These are phyloP conservation scores for Lasiodiplodia citricola DNA, from an alignment of 2,329 filamentous ascomycete genomes.

Conservation along the genomic window DNA sequence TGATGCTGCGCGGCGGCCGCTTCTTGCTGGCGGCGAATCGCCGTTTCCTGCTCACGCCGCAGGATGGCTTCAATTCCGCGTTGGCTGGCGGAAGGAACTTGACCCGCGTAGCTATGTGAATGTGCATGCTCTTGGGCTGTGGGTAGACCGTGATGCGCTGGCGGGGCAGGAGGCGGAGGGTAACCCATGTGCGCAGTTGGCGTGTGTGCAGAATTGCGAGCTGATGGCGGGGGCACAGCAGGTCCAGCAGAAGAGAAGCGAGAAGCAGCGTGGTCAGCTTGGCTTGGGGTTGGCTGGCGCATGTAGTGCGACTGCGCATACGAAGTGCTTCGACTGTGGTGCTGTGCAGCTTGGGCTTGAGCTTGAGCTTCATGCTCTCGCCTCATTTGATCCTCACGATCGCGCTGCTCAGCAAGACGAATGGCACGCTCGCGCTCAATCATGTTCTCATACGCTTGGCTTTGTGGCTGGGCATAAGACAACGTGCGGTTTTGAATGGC, in stretches of 20 bases:
- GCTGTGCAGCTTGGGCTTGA: conserved; percentile 15
- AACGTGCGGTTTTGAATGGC: conserved; percentile 17
- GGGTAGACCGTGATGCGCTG: conserved; percentile 15
- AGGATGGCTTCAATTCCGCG: conserved; percentile 21
- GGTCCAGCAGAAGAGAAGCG: conserved; percentile 20
- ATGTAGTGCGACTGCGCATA: conserved; percentile 17
- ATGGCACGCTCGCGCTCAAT: conserved; percentile 21
- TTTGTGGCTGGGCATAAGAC: conserved; percentile 8
- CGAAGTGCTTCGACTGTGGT: conserved; percentile 17
- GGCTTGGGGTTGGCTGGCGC: conserved; percentile 21
- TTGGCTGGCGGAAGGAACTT: conserved; percentile 17
- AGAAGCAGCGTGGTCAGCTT: conserved; percentile 21
- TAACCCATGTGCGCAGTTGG: conserved; percentile 23
- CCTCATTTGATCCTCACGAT: conserved; percentile 17
- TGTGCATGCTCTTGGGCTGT: not conserved
- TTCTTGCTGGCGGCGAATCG: conserved; percentile 11
- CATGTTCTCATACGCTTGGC: conserved; percentile 16
- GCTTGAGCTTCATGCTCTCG: conserved; percentile 20
- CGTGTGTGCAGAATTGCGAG: conserved; percentile 18
- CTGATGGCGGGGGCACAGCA: not conserved
- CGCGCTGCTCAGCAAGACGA: conserved; percentile 17
- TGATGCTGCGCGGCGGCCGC: conserved; percentile 6
- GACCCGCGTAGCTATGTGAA: not conserved
- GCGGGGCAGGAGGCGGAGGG: conserved; percentile 21
- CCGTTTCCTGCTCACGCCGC: conserved; percentile 9